A percentile compares a stretch with the other conserved stretches of the same genome.
Evolutionary conservation across 352 stramenopile species (phyloP).

Genomic region (Phytophthora citricola): DNA sequence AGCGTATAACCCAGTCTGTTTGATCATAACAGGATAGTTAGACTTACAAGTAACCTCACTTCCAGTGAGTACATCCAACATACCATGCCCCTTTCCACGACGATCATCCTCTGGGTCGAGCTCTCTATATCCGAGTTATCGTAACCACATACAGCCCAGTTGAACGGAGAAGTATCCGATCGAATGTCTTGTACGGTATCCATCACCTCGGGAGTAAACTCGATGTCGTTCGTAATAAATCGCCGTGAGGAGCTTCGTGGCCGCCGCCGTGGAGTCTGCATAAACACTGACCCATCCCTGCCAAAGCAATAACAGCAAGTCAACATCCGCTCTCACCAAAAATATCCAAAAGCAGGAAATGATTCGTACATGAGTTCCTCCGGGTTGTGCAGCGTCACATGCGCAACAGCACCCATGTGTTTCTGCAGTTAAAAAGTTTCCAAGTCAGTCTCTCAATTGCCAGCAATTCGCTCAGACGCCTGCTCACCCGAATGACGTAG

Average conservation of each 20-base stretch:
- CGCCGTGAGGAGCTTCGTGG: conserved; percentile 73
- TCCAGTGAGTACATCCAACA: conserved; percentile 7
- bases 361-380: conserved; percentile 79
- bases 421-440: conserved; percentile 48
- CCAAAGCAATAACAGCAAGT: conserved; percentile 9
- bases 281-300: conserved; percentile 71
- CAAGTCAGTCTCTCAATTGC: conserved; percentile 12
- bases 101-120: conserved; percentile 69
- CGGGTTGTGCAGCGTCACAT: conserved; percentile 76
- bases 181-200: conserved; percentile 82
- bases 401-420: conserved; percentile 77
- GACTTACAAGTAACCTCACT: neutral
- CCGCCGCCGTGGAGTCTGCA: conserved; percentile 64
- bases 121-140: conserved; percentile 68
- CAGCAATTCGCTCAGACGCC: conserved; percentile 1
- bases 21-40: conserved; percentile 12
- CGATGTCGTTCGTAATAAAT: conserved; percentile 85
- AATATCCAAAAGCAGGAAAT: neutral
- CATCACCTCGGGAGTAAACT: conserved; percentile 77
- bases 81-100: conserved; percentile 90
- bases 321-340: neutral
- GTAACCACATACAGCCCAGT: conserved; percentile 88
- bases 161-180: conserved; percentile 80
- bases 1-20: conserved; percentile 78
- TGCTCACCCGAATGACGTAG: conserved; percentile 81